Evolutionary conservation across 176 grass and related monocot species (phyloP).

Genomic region (Oropetium thomaeum): DNA sequence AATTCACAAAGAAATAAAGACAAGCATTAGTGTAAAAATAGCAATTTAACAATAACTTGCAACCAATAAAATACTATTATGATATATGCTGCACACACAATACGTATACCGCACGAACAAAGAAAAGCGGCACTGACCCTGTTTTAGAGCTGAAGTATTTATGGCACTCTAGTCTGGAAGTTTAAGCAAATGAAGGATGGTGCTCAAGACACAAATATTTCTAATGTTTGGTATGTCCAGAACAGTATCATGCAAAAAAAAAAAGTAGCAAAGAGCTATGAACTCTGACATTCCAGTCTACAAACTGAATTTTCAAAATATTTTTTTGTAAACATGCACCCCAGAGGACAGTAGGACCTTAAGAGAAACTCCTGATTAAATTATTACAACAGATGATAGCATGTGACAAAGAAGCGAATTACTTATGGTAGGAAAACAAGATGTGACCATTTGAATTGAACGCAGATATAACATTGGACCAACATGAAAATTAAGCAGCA

Average conservation of each 20-base stretch:
- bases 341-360: not conserved
- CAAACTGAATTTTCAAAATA: not conserved
- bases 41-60: too few relatives aligned
- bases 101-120: too few relatives aligned
- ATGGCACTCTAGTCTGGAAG: too few relatives aligned
- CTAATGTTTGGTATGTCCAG: too few relatives aligned
- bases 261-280: too few relatives aligned
- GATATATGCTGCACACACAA: too few relatives aligned
- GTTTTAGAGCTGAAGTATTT: too few relatives aligned
- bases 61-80: too few relatives aligned
- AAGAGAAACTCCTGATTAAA: not conserved
- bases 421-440: not conserved
- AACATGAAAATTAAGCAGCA: constrained; percentile 6
- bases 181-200: too few relatives aligned
- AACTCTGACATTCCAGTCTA: not conserved
- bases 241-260: too few relatives aligned
- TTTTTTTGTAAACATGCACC: not conserved
- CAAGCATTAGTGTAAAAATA: not conserved
- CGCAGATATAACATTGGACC: not conserved
- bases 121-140: too few relatives aligned
- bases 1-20: not conserved
- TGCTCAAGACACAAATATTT: too few relatives aligned
- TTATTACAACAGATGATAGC: not conserved
- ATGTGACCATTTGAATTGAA: not conserved
- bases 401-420: not conserved